Percentiles rank a stretch among this genome's conserved stretches.
phyloP scores from a whole-genome alignment of 768 basidiomycete genomes.

The Gymnopilus junonius region DNA sequence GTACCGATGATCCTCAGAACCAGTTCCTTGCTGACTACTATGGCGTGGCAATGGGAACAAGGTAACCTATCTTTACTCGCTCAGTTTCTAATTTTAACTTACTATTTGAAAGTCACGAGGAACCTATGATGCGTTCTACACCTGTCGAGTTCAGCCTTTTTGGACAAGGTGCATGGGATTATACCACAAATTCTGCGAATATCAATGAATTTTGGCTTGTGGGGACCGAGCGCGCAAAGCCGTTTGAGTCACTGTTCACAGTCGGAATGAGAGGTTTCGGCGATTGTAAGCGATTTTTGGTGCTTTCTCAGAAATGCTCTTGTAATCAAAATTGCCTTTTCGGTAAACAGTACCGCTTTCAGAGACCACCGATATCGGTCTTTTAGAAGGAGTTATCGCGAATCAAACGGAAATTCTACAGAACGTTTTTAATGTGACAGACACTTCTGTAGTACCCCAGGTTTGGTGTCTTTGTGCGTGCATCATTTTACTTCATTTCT shows the following conservation, averaged over 20 bases:
- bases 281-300: conserved; percentile 46
- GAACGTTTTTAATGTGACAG: conserved; percentile 49
- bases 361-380: conserved; percentile 49
- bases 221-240: conserved; percentile 60
- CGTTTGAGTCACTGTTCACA: conserved; percentile 67
- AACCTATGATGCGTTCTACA: conserved; percentile 76
- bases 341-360: conserved; percentile 50
- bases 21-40: conserved; percentile 65
- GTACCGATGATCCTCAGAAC: conserved; percentile 62
- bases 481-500: background rate
- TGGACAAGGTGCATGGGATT: conserved; percentile 66
- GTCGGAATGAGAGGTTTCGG: conserved; percentile 73
- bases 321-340: background rate
- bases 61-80: conserved; percentile 31
- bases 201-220: conserved; percentile 67
- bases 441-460: conserved; percentile 60
- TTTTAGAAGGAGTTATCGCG: conserved; percentile 58
- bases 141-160: conserved; percentile 67
- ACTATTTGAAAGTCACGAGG: conserved; percentile 54
- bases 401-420: conserved; percentile 67
- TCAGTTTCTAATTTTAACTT: background rate
- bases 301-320: background rate
- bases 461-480: conserved; percentile 64
- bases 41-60: conserved; percentile 76
- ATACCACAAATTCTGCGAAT: conserved; percentile 52